Evolutionary conservation across 1,284 basidiomycete species (phyloP).

Genomic region (Cryptococcus amylolentus): DNA sequence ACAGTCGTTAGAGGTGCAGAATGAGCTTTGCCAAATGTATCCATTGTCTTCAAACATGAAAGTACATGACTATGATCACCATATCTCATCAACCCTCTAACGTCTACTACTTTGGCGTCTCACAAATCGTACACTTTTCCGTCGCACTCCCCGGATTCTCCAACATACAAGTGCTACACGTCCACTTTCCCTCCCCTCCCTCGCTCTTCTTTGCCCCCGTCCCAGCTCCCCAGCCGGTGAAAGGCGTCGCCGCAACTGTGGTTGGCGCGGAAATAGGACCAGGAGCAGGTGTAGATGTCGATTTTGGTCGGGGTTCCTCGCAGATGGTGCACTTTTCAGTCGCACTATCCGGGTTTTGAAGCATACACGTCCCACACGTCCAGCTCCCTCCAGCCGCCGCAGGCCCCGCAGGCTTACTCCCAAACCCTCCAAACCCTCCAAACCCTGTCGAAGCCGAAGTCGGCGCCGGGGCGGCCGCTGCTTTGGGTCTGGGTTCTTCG

Average conservation of each 20-base stretch:
- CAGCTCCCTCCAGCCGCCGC: conserved; percentile 34
- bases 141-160: not conserved
- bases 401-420: conserved; percentile 2
- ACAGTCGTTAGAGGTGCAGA: too few species aligned
- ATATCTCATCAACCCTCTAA: not conserved
- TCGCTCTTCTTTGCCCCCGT: not conserved
- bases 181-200: not conserved
- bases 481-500: conserved; percentile 53
- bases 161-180: conserved; percentile 1
- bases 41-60: not conserved
- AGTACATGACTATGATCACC: not conserved
- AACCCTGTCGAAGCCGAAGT: not conserved
- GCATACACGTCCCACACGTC: conserved; percentile 54
- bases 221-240: not conserved
- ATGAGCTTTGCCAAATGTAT: not conserved
- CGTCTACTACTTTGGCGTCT: not conserved
- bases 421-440: conserved; percentile 10
- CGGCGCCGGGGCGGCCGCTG: conserved; percentile 33
- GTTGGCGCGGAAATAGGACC: not conserved
- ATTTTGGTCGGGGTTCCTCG: conserved; percentile 49
- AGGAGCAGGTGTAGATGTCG: not conserved
- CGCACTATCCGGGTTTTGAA: conserved; percentile 53
- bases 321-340: conserved; percentile 57
- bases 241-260: not conserved
- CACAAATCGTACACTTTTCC: conserved; percentile 1